These are phyloP conservation scores for Trametes sanguinea DNA, from an alignment of 768 basidiomycete species.

Conservation along the genomic window DNA sequence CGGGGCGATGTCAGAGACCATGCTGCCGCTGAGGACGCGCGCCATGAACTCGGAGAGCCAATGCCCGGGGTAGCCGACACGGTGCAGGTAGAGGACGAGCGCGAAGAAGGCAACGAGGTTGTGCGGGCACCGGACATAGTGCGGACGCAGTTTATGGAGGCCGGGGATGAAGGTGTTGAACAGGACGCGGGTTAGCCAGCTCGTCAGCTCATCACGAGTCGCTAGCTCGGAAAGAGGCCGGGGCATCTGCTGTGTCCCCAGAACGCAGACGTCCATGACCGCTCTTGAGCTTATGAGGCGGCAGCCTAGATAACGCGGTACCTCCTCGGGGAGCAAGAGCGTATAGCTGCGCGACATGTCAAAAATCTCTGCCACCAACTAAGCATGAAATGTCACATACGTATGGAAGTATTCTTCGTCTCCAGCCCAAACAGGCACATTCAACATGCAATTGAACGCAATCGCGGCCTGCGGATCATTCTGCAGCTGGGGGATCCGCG, in stretches of 20 bases:
- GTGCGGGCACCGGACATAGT: constrained; percentile 36
- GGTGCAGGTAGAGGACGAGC: constrained; percentile 36
- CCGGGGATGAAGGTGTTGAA: constrained; percentile 36
- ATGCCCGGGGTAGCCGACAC: constrained; percentile 39
- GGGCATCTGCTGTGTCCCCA: background rate
- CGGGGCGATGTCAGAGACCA: constrained; percentile 31
- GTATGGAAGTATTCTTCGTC: constrained; percentile 36
- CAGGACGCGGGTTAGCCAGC: constrained; percentile 38
- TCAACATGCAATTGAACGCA: constrained; percentile 35
- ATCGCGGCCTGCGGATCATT: constrained; percentile 27
- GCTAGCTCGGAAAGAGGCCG: constrained; percentile 26
- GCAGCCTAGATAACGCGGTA: constrained; percentile 35
- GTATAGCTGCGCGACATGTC: constrained; percentile 29
- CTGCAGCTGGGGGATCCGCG: constrained; percentile 33
- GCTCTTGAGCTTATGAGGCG: constrained; percentile 27
- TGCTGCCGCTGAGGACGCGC: constrained; percentile 29
- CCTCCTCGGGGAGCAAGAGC: constrained; percentile 32
- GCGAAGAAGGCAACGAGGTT: constrained; percentile 38
- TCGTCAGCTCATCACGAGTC: constrained; percentile 32
- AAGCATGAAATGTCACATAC: constrained; percentile 16
- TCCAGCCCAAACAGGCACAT: constrained; percentile 32
- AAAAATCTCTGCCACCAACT: background rate
- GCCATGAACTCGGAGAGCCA: constrained; percentile 40
- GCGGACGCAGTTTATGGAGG: constrained; percentile 21
- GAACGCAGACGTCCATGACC: constrained; percentile 14